A percentile compares a stretch with the other conserved stretches of the same genome.
Conservation (phyloP, 345 rosid species). For the Aquilaria malaccensis region DNA sequence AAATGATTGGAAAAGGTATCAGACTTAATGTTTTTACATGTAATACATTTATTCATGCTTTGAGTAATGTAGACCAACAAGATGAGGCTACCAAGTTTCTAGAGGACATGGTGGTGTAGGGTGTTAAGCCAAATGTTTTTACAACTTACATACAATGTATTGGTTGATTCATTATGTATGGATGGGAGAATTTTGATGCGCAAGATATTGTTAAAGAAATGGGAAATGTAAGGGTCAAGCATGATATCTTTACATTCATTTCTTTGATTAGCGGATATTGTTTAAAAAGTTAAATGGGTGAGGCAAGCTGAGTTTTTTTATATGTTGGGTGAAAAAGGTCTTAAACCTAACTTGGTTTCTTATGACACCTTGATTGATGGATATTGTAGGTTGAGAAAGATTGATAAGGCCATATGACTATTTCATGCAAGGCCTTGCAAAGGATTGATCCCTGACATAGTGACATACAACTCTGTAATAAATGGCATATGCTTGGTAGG, state of each 20-base stretch:
- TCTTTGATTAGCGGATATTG: constrained; percentile 29
- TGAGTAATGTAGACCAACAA: constrained; percentile 11
- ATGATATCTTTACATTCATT: constrained; percentile 20
- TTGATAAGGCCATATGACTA: constrained; percentile 16
- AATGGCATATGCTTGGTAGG: constrained; percentile 21
- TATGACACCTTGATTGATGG: constrained; percentile 25
- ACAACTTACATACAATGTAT: not conserved
- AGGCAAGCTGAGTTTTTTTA: constrained; percentile 16
- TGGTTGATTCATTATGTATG: constrained; percentile 6
- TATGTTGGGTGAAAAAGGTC: too few species aligned
- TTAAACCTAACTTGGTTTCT: constrained; percentile 1
- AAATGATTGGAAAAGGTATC: constrained; percentile 19
- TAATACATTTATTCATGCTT: constrained; percentile 16
- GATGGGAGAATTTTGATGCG: constrained; percentile 17
- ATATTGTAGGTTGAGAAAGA: constrained; percentile 23
- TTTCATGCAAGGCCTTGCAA: constrained; percentile 19
- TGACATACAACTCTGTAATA: constrained; percentile 25
- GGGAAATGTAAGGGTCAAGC: constrained; percentile 13
- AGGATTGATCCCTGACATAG: constrained; percentile 16
- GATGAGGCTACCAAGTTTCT: constrained; percentile 6
- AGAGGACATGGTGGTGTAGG: constrained; percentile 13
- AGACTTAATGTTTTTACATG: constrained; percentile 18
- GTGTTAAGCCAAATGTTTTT: constrained; percentile 13
- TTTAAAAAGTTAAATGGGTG: constrained; percentile 21
- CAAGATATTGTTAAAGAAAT: constrained; percentile 17